phyloP scores from a whole-genome alignment of 176 grass and related monocot species.

The Eragrostis nindensis region DNA sequence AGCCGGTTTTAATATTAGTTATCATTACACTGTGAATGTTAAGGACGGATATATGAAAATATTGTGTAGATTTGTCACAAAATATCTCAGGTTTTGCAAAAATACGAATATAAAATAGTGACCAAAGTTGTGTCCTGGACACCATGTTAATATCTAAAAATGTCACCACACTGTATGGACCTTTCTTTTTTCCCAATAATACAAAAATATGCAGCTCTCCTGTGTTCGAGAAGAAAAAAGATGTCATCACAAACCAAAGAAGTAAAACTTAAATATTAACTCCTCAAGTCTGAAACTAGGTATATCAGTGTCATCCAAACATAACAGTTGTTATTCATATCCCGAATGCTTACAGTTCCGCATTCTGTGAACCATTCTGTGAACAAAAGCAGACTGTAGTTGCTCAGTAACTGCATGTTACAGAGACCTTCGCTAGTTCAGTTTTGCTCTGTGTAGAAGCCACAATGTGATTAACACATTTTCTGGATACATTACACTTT shows the following conservation, averaged over 20 bases:
- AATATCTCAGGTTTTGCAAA: neutral
- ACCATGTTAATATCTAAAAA: neutral
- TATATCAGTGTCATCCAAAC: neutral
- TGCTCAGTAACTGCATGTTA: neutral
- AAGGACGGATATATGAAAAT: neutral
- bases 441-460: neutral
- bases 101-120: constrained; percentile 3
- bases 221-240: neutral
- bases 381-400: constrained; percentile 3
- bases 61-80: neutral
- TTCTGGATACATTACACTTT: neutral
- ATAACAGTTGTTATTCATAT: neutral
- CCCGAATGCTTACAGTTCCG: neutral
- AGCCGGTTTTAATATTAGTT: neutral
- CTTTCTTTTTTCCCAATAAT: no score
- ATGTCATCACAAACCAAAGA: neutral
- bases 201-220: no score
- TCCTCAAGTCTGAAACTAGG: neutral
- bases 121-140: neutral
- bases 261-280: neutral
- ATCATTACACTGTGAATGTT: neutral
- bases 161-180: no score
- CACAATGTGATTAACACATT: neutral
- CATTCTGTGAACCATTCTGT: neutral
- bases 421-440: neutral